A percentile compares a stretch with the other conserved stretches of the same genome.
These are phyloP conservation scores for Proliferodiscus dingleyae DNA, from an alignment of 2,329 filamentous ascomycete species.

Conservation along the genomic window DNA sequence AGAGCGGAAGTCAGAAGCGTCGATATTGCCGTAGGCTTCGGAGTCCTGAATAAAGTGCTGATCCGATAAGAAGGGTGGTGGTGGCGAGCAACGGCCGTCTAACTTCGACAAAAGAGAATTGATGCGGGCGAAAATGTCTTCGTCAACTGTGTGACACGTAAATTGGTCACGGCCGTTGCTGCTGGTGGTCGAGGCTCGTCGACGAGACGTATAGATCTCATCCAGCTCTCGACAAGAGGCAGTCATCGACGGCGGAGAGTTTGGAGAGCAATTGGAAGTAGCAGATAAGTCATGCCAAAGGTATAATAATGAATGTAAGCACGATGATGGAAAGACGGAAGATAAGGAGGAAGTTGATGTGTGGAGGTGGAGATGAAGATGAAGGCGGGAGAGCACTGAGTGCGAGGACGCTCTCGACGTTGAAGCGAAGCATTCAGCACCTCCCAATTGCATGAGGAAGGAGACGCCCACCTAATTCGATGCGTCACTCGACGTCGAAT, in stretches of 20 bases:
- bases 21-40: conserved; percentile 6
- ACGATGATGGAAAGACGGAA: neutral
- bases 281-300: neutral
- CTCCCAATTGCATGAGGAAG: neutral
- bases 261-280: neutral
- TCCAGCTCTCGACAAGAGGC: conserved; percentile 12
- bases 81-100: conserved; percentile 20
- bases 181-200: conserved; percentile 18
- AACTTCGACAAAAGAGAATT: conserved; percentile 26
- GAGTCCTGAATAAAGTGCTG: conserved; percentile 11
- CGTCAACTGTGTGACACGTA: conserved; percentile 21
- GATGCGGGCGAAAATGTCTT: conserved; percentile 27
- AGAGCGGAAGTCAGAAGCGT: conserved; percentile 20
- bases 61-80: conserved; percentile 25
- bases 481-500: neutral
- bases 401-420: neutral
- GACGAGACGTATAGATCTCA: conserved; percentile 10
- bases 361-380: neutral
- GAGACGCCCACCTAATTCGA: neutral
- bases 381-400: neutral
- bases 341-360: no score
- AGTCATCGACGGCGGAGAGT: conserved; percentile 18
- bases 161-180: conserved; percentile 23
- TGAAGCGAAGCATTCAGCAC: no score
- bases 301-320: neutral